These are phyloP conservation scores for Fusarium napiforme DNA, from an alignment of 2,329 filamentous ascomycete species.

Conservation along the genomic window DNA sequence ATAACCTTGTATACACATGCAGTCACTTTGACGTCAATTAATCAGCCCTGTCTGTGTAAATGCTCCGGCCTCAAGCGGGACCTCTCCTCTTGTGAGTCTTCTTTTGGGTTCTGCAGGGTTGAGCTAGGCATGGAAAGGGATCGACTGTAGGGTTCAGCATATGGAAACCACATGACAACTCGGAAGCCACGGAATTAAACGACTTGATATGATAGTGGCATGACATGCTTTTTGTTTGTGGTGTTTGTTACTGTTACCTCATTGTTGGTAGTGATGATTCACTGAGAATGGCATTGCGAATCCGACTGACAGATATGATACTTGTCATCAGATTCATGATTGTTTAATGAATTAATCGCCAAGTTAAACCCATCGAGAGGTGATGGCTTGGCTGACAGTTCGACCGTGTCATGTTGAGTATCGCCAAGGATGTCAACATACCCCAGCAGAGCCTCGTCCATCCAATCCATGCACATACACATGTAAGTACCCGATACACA, in stretches of 20 bases:
- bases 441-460: conserved; percentile 4
- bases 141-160: conserved; percentile 27
- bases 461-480: background rate
- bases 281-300: background rate
- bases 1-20: conserved; percentile 16
- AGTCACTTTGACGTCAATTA: conserved; percentile 42
- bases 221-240: conserved; percentile 9
- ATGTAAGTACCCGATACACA: conserved; percentile 22
- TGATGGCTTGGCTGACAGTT: conserved; percentile 12
- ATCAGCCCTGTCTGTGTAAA: background rate
- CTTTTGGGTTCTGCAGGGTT: background rate
- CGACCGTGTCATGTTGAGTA: conserved; percentile 13
- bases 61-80: conserved; percentile 1
- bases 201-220: conserved; percentile 10
- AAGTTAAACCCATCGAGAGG: background rate
- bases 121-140: conserved; percentile 1
- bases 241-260: conserved; percentile 4
- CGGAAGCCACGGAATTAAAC: conserved; percentile 22
- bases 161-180: conserved; percentile 27
- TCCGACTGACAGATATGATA: background rate
- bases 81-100: conserved; percentile 1
- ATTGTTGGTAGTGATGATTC: background rate
- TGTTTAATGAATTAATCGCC: background rate
- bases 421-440: conserved; percentile 10
- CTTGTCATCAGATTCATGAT: background rate